A percentile compares a stretch with the other conserved stretches of the same genome.
Evolutionary conservation across 345 rosid species (phyloP).

Genomic region (Pistacia integerrima): DNA sequence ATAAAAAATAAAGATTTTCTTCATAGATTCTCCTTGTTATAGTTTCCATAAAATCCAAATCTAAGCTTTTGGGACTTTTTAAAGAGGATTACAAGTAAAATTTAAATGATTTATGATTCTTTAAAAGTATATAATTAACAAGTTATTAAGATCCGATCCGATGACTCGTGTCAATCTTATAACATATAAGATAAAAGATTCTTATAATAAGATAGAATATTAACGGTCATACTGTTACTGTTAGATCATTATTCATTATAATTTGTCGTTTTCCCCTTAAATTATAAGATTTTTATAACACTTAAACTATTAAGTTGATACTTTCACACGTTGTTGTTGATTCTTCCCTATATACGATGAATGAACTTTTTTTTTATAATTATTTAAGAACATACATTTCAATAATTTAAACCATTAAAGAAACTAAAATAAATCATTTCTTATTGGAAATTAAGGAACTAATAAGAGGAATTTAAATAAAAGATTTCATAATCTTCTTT

Average conservation of each 20-base stretch:
- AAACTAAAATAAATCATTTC: not conserved
- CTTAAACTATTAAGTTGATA: too few relatives aligned
- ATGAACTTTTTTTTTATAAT: too few relatives aligned
- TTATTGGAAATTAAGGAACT: constrained; percentile 17
- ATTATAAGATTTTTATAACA: not conserved
- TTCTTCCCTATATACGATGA: too few relatives aligned
- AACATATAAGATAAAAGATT: too few relatives aligned
- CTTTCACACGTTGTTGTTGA: not conserved
- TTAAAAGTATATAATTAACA: not conserved
- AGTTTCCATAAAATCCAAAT: not conserved
- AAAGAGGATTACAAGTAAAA: not conserved
- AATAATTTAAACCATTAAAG: too few relatives aligned
- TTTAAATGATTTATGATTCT: not conserved
- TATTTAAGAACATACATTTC: too few relatives aligned
- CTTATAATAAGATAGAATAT: not conserved
- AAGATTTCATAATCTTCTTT: constrained; percentile 27
- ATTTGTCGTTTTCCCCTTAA: not conserved
- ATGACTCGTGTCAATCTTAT: not conserved
- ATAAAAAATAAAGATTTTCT: too few relatives aligned
- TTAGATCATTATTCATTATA: not conserved
- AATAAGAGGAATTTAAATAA: constrained; percentile 6
- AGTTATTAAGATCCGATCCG: not conserved
- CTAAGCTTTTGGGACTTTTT: not conserved
- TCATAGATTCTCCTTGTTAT: not conserved
- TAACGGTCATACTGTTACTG: not conserved